Conservation (phyloP, 371 early-diverging fungal species). For the Mortierella sp. region DNA sequence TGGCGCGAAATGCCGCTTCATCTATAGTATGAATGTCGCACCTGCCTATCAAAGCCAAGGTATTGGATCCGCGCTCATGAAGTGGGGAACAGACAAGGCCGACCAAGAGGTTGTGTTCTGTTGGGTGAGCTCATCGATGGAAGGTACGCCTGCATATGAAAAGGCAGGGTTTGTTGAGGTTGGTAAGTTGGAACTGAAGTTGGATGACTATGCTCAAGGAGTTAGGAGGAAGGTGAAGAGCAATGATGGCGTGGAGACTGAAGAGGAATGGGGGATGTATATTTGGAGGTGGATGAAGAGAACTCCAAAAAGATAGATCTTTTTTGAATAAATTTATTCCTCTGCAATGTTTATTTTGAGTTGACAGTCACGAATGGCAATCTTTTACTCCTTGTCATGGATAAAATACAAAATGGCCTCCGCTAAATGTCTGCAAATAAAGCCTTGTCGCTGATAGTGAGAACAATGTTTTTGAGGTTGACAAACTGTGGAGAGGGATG, state of each 20-base stretch:
- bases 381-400: too few relatives aligned
- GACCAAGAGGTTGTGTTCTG: slow-evolving; percentile 27
- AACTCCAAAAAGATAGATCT: slow-evolving; percentile 8
- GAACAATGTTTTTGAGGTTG: too few relatives aligned
- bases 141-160: slow-evolving; percentile 14
- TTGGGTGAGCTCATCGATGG: slow-evolving; percentile 34
- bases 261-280: slow-evolving; percentile 31
- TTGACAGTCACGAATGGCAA: not conserved
- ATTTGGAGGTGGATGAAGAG: slow-evolving; percentile 30
- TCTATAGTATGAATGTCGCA: slow-evolving; percentile 16
- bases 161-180: slow-evolving; percentile 33
- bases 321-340: not conserved
- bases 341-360: too few relatives aligned
- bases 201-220: slow-evolving; percentile 46
- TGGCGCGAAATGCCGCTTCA: slow-evolving; percentile 15
- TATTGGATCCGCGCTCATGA: slow-evolving; percentile 30
- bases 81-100: slow-evolving; percentile 26
- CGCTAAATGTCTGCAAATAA: too few relatives aligned
- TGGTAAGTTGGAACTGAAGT: slow-evolving; percentile 16
- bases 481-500: too few relatives aligned
- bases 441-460: too few relatives aligned
- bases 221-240: slow-evolving; percentile 17
- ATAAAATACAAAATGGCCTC: too few relatives aligned
- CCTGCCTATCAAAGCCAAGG: slow-evolving; percentile 32
- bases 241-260: slow-evolving; percentile 14